Evolutionary conservation across 2,329 filamentous ascomycete species (phyloP).

Genomic region (Colletotrichum liaoningense): DNA sequence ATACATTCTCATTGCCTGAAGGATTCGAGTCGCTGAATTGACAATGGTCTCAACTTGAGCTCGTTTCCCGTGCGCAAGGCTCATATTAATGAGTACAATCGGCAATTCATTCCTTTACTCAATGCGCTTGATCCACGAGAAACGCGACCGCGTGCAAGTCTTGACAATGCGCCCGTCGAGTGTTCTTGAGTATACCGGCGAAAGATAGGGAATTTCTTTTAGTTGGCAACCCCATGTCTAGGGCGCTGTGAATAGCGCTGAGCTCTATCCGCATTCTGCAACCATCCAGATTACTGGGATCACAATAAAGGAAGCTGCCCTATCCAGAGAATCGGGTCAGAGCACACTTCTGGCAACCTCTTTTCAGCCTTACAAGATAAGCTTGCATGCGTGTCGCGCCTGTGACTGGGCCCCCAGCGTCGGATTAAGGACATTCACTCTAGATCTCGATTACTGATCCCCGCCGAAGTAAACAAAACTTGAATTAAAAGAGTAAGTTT

Average conservation of each 20-base stretch:
- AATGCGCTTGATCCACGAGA: no score
- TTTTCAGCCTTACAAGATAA: neutral
- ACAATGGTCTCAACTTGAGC: no score
- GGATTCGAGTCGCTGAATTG: no score
- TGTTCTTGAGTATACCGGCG: neutral
- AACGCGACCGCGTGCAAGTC: no score
- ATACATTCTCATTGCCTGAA: no score
- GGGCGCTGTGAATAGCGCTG: neutral
- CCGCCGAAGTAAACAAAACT: neutral
- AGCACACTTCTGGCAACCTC: neutral
- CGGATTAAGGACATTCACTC: neutral
- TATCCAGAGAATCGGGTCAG: neutral
- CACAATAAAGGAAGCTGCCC: neutral
- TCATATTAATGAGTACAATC: no score
- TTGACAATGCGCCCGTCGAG: no score
- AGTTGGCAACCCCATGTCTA: neutral
- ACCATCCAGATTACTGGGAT: neutral
- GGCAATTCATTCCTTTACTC: no score
- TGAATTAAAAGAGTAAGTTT: no score
- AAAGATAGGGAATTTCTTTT: no score
- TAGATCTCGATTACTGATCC: neutral
- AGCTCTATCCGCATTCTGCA: neutral
- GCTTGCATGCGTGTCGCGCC: neutral
- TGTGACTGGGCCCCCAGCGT: neutral
- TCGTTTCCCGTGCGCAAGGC: no score